phyloP scores from a whole-genome alignment of 495 filamentous ascomycete species.

The Pyrenopolyporus hunteri region DNA sequence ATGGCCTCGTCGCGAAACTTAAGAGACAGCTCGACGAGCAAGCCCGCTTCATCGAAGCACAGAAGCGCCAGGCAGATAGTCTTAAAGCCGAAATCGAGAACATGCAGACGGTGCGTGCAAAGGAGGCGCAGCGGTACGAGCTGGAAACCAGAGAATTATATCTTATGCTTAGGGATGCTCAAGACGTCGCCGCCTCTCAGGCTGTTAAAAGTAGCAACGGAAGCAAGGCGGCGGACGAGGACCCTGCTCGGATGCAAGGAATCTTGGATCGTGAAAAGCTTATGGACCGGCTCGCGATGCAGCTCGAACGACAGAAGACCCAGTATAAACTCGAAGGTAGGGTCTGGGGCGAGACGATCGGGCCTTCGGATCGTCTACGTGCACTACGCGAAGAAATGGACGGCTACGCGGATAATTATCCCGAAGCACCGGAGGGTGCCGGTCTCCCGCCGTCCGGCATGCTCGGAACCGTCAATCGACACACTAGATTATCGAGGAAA shows the following conservation, averaged over 20 bases:
- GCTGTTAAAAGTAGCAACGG: slow-evolving; percentile 71
- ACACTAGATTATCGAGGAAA: slow-evolving; percentile 65
- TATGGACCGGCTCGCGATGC: slow-evolving; percentile 90
- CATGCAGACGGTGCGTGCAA: slow-evolving; percentile 81
- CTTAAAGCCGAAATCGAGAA: slow-evolving; percentile 89
- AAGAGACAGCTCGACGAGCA: slow-evolving; percentile 95
- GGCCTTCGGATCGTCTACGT: slow-evolving; percentile 88
- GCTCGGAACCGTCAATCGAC: slow-evolving; percentile 65
- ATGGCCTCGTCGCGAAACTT: slow-evolving; percentile 90
- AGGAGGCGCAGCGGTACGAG: slow-evolving; percentile 94
- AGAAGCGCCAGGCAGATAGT: slow-evolving; percentile 81
- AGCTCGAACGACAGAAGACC: slow-evolving; percentile 95
- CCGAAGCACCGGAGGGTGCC: slow-evolving; percentile 44
- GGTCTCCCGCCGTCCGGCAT: slow-evolving; percentile 55
- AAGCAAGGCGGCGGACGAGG: slow-evolving; percentile 61
- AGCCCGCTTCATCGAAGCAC: slow-evolving; percentile 84
- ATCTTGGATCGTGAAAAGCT: slow-evolving; percentile 91
- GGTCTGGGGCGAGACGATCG: slow-evolving; percentile 82
- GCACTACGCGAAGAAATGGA: slow-evolving; percentile 97
- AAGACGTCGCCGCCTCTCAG: slow-evolving; percentile 89
- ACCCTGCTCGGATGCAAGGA: slow-evolving; percentile 82
- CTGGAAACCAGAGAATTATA: slow-evolving; percentile 95
- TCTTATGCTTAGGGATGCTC: slow-evolving; percentile 96
- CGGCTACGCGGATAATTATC: slow-evolving; percentile 53
- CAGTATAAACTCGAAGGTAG: slow-evolving; percentile 97